Conservation (phyloP, 345 rosid species). For the Lepidium didymum region DNA sequence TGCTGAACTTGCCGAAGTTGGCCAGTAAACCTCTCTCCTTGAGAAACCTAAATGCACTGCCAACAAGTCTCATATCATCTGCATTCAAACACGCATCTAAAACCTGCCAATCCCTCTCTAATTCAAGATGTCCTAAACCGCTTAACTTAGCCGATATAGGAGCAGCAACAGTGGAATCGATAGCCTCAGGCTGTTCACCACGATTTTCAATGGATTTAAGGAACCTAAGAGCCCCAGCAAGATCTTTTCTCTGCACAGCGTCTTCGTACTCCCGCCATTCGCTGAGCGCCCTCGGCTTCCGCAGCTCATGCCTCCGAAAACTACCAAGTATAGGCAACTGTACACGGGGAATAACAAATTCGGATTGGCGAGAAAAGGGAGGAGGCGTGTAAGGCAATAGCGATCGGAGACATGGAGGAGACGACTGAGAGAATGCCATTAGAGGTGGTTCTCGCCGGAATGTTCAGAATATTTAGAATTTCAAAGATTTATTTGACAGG, state of each 20-base stretch:
- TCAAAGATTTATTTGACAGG: not conserved
- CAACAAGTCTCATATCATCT: conserved; percentile 85
- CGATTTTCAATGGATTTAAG: conserved; percentile 44
- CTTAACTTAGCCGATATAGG: conserved; percentile 18
- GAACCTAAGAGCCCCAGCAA: conserved; percentile 70
- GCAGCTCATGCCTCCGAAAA: not conserved
- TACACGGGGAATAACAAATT: not conserved
- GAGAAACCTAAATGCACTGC: conserved; percentile 58
- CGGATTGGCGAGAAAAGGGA: not conserved
- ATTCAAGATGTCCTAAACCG: conserved; percentile 32
- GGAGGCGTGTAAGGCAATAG: conserved; percentile 3
- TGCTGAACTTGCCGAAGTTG: conserved; percentile 63
- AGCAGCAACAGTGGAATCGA: not conserved
- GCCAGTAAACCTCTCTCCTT: conserved; percentile 58
- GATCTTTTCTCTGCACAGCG: conserved; percentile 81
- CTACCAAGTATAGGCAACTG: not conserved
- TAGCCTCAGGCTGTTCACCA: conserved; percentile 5
- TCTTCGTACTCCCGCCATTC: conserved; percentile 89
- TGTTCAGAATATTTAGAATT: too few relatives aligned
- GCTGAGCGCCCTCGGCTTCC: conserved; percentile 40
- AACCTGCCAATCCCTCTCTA: conserved; percentile 70
- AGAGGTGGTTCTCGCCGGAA: not conserved
- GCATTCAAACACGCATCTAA: conserved; percentile 86
- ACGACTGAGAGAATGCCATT: conserved; percentile 19
- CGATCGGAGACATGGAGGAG: conserved; percentile 10